These are phyloP conservation scores for Cyberlindnera galapagoensis DNA, from an alignment of 805 yeast species.

Conservation along the genomic window DNA sequence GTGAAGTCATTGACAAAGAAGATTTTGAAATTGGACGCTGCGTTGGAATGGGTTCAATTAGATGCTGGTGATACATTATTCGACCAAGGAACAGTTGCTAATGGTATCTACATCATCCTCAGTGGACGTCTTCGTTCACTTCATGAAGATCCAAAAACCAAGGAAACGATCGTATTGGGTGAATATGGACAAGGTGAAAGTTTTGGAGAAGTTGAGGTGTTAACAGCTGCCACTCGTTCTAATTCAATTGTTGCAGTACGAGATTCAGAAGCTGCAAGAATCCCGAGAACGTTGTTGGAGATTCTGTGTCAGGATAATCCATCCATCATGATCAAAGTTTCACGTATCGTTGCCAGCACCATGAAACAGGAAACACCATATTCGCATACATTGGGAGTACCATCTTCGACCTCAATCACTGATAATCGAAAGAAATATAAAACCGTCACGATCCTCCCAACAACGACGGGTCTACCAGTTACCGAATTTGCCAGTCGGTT, in stretches of 20 bases:
- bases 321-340: conserved; percentile 81
- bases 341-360: conserved; percentile 75
- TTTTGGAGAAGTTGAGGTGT: conserved; percentile 90
- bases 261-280: conserved; percentile 89
- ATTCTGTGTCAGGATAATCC: conserved; percentile 80
- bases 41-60: conserved; percentile 90
- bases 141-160: conserved; percentile 19
- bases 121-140: conserved; percentile 80
- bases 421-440: conserved; percentile 47
- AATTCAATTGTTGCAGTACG: conserved; percentile 77
- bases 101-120: conserved; percentile 82
- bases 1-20: conserved; percentile 61
- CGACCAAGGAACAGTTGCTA: conserved; percentile 79
- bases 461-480: conserved; percentile 77
- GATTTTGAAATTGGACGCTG: conserved; percentile 75
- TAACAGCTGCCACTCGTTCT: conserved; percentile 69
- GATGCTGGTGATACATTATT: conserved; percentile 81
- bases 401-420: conserved; percentile 22
- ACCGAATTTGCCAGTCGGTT: conserved; percentile 74
- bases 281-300: conserved; percentile 86
- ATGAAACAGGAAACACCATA: conserved; percentile 18
- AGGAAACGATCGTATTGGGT: conserved; percentile 37
- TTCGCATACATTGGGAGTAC: conserved; percentile 20
- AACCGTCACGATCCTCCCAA: conserved; percentile 81
- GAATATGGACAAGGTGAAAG: conserved; percentile 95